Percentiles rank a stretch among this genome's conserved stretches.
Evolutionary conservation across 768 basidiomycete genomes (phyloP).

Genomic region (Phylloporus sp.): DNA sequence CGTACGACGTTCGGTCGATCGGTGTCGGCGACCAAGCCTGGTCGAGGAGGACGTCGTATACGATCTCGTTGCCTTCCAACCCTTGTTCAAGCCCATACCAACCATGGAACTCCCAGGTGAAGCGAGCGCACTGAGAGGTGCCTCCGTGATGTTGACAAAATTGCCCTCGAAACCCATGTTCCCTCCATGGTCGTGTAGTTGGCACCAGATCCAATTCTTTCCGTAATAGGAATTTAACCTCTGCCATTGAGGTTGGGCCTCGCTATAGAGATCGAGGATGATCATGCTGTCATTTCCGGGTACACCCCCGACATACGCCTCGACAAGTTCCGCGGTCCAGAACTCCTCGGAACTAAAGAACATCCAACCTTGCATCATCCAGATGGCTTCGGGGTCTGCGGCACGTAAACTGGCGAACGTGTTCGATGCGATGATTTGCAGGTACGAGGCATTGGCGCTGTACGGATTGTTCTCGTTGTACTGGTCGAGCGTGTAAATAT

Average conservation of each 20-base stretch:
- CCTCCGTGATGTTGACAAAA: conserved; percentile 31
- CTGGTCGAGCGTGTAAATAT: conserved; percentile 42
- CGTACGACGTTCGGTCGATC: conserved; percentile 30
- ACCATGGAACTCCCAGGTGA: conserved; percentile 32
- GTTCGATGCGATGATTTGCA: conserved; percentile 29
- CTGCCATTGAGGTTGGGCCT: conserved; percentile 40
- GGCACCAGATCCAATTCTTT: conserved; percentile 40
- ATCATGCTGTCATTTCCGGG: conserved; percentile 36
- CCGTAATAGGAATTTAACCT: conserved; percentile 36
- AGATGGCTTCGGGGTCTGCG: conserved; percentile 37
- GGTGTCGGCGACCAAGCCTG: conserved; percentile 37
- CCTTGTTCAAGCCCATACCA: conserved; percentile 38
- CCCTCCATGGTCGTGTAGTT: conserved; percentile 38
- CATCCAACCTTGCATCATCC: conserved; percentile 43
- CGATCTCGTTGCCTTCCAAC: conserved; percentile 40
- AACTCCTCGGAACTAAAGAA: conserved; percentile 34
- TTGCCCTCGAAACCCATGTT: conserved; percentile 37
- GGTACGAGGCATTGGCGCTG: conserved; percentile 31
- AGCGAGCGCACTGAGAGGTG: conserved; percentile 30
- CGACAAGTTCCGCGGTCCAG: conserved; percentile 38
- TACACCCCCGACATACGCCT: conserved; percentile 37
- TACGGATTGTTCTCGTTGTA: conserved; percentile 41
- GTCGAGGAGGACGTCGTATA: conserved; percentile 39
- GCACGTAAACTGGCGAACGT: conserved; percentile 35
- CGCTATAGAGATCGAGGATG: conserved; percentile 38